phyloP scores from a whole-genome alignment of 2,329 filamentous ascomycete genomes.

The Huntiella bhutanensis region DNA sequence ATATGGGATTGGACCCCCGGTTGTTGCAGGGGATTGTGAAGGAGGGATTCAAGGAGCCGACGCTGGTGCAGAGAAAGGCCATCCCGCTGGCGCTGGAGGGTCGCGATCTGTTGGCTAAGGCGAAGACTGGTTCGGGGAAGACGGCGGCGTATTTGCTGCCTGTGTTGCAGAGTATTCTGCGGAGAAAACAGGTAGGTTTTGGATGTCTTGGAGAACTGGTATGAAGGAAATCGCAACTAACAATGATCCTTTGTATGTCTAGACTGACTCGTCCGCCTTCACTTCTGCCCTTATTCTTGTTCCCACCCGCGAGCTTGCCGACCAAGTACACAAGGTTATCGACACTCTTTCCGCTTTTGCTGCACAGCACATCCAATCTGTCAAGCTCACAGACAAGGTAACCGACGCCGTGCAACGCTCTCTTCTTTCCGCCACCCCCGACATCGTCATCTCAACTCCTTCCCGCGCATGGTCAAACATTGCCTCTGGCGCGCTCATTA shows the following conservation, averaged over 20 bases:
- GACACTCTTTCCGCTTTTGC: conserved; percentile 65
- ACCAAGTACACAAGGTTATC: conserved; percentile 69
- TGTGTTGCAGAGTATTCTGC: conserved; percentile 66
- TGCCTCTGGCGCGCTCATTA: conserved; percentile 40
- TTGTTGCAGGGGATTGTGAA: conserved; percentile 71
- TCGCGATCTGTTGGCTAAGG: conserved; percentile 75
- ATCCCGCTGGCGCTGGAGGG: conserved; percentile 79
- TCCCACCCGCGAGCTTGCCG: conserved; percentile 82
- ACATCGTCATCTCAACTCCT: conserved; percentile 81
- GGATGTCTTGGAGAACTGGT: too few species aligned
- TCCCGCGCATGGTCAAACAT: conserved; percentile 65
- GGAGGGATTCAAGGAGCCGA: conserved; percentile 70
- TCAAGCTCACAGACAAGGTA: conserved; percentile 81
- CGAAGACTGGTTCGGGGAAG: conserved; percentile 91
- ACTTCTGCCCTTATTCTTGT: conserved; percentile 77
- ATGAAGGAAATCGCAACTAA: conserved; percentile 1
- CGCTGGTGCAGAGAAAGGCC: conserved; percentile 69
- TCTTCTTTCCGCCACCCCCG: conserved; percentile 66
- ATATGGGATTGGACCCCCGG: conserved; percentile 64
- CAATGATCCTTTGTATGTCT: not conserved
- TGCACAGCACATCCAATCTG: conserved; percentile 59
- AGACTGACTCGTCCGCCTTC: conserved; percentile 28
- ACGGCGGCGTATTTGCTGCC: conserved; percentile 91
- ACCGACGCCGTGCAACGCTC: conserved; percentile 77
- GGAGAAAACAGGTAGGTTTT: conserved; percentile 45